phyloP scores from a whole-genome alignment of 345 rosid species.

The Diplotaxis tenuifolia region DNA sequence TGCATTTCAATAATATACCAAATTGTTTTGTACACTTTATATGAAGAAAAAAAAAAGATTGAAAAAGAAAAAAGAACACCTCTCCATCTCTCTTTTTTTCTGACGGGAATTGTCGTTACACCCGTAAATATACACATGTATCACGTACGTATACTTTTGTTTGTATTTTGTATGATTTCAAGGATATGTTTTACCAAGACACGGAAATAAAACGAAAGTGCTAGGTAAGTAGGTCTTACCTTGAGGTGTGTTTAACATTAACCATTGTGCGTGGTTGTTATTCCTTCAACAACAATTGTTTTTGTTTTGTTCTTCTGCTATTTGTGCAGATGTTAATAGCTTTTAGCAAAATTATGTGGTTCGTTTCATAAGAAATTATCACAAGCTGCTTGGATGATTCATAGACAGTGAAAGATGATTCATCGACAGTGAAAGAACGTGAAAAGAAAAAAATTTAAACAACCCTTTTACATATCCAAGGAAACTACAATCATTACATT shows the following conservation, averaged over 20 bases:
- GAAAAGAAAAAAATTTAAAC: constrained; percentile 22
- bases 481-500: constrained; percentile 26
- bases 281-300: not conserved
- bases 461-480: constrained; percentile 21
- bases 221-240: not conserved
- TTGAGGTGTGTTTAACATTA: not conserved
- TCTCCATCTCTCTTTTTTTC: not conserved
- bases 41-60: not conserved
- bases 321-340: not conserved
- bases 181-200: not conserved
- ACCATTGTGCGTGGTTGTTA: not conserved
- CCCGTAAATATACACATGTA: constrained; percentile 7
- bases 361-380: not conserved
- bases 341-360: not conserved
- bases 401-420: constrained; percentile 30
- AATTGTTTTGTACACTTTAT: constrained; percentile 11
- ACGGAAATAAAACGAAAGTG: not conserved
- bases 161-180: constrained; percentile 16
- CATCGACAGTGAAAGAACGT: constrained; percentile 36
- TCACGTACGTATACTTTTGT: constrained; percentile 16
- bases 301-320: not conserved
- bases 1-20: not conserved
- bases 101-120: constrained; percentile 19
- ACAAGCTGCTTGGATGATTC: not conserved
- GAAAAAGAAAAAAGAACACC: not conserved